phyloP scores from a whole-genome alignment of 305 asterid species.

The Fraxinus ornus region DNA sequence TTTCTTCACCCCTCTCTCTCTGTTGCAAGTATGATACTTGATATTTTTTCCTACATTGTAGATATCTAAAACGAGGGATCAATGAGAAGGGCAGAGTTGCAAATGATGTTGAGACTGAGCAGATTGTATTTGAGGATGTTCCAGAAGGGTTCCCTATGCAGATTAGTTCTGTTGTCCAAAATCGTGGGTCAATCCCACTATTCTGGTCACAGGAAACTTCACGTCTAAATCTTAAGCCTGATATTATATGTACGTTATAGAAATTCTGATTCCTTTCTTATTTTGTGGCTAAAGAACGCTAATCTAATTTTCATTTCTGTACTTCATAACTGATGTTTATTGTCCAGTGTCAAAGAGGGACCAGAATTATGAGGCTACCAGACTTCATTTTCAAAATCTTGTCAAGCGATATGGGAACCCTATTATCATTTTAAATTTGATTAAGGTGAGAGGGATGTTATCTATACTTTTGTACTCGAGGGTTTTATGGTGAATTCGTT shows the following conservation, averaged over 20 bases:
- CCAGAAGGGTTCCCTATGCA: slow-evolving; percentile 65
- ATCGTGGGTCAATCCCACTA: slow-evolving; percentile 97
- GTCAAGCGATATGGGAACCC: slow-evolving; percentile 92
- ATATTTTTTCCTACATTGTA: slow-evolving; percentile 29
- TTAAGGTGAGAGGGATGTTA: slow-evolving; percentile 56
- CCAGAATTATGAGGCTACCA: slow-evolving; percentile 85
- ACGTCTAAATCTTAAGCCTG: slow-evolving; percentile 86
- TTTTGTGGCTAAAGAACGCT: background rate
- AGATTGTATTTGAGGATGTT: slow-evolving; percentile 72
- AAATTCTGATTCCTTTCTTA: slow-evolving; percentile 18
- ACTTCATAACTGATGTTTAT: slow-evolving; percentile 18
- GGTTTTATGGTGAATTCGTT: slow-evolving; percentile 8
- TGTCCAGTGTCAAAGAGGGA: slow-evolving; percentile 86
- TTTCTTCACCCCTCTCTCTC: background rate
- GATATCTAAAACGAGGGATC: slow-evolving; percentile 94
- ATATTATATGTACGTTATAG: slow-evolving; percentile 67
- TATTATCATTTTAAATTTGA: slow-evolving; percentile 83
- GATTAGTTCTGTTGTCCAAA: slow-evolving; percentile 89
- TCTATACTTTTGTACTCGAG: slow-evolving; percentile 16
- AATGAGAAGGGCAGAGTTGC: slow-evolving; percentile 92
- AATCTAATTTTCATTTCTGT: slow-evolving; percentile 18
- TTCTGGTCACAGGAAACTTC: slow-evolving; percentile 99
- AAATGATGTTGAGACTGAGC: slow-evolving; percentile 97
- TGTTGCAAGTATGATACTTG: background rate
- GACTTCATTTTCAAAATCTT: slow-evolving; percentile 91